Evolutionary conservation across 306 rosid genomes (phyloP), one percentile per base, ranked within the genome.

Genomic region (Vicia sativa): DNA sequence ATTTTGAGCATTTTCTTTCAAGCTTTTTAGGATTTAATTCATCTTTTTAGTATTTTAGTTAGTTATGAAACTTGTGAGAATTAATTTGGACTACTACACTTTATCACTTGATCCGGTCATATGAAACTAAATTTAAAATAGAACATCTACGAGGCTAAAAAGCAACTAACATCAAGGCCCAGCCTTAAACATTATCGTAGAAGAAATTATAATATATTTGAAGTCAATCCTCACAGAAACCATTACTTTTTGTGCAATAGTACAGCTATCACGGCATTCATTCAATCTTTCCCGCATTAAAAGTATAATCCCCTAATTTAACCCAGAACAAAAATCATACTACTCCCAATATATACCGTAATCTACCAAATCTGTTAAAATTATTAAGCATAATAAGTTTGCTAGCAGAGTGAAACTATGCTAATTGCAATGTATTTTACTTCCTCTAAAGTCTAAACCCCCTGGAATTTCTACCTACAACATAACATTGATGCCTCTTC

Each of bases 331-430:
- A 45, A 75, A 75, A 48, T 8, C 23, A 28, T 18, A 14, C 41
- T 1, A 28, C 50, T 60, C 9, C 21, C 28, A 58, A 58, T 13
- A 26, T 15, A 63, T 46, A 34, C 9, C 1, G 38, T 37, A 45
- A 54, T 62, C 72, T 45, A 65, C 65, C 3, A 0, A 68, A 54
- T 61, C 68, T 44, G 39, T 37, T 25, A 26, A 45, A 62, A 56
- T 38, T 59, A 59, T 9, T 4, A 34, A 34, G 26, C 26, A 34
- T 9, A 34, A 35, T 16, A 35, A 59, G 26, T 8, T 18, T 28
- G 7, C 41, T 14, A 56, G 21, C 8, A 56, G 19, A 56, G 12
- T 29, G 6, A 57, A 28, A 31, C 42, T 31, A 31, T 31, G 13
- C 16, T 31, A 31, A 42, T 57, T 14, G 12, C 23, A 57, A 4